phyloP scores from a whole-genome alignment of 2,329 filamentous ascomycete species.

The Chaetomiaceae sp. region DNA sequence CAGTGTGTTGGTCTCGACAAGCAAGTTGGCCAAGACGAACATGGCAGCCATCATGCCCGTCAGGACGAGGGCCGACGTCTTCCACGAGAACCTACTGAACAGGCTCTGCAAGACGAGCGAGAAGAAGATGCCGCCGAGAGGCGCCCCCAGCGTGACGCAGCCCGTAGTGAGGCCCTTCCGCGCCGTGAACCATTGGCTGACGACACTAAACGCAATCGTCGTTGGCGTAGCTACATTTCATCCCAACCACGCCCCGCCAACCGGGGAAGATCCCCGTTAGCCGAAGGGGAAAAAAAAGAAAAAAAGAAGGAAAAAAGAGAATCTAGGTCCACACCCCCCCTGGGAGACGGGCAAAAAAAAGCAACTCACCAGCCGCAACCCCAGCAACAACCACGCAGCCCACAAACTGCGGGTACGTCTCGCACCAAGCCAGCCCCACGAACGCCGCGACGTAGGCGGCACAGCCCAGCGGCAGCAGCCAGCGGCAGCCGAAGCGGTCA shows the following conservation, averaged over 20 bases:
- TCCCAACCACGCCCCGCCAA: not conserved
- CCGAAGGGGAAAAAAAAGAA: not conserved
- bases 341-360: too few species aligned
- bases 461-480: constrained; percentile 23
- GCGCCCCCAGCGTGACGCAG: constrained; percentile 27
- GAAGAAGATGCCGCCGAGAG: constrained; percentile 31
- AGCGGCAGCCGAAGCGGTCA: constrained; percentile 22
- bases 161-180: constrained; percentile 25
- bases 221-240: constrained; percentile 22
- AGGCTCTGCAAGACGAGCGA: constrained; percentile 27
- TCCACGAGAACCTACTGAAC: constrained; percentile 25
- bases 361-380: constrained; percentile 23
- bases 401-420: constrained; percentile 29
- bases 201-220: constrained; percentile 26
- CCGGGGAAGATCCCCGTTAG: too few species aligned
- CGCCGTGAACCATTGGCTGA: constrained; percentile 27
- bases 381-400: constrained; percentile 29
- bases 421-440: constrained; percentile 28
- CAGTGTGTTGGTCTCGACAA: constrained; percentile 23
- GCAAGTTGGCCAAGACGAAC: constrained; percentile 20
- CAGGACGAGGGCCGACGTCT: constrained; percentile 23
- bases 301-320: not conserved
- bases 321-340: too few species aligned
- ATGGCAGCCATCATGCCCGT: constrained; percentile 22
- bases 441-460: constrained; percentile 25